Conservation (phyloP, 768 basidiomycete genomes). For the Pluteus cervinus region DNA sequence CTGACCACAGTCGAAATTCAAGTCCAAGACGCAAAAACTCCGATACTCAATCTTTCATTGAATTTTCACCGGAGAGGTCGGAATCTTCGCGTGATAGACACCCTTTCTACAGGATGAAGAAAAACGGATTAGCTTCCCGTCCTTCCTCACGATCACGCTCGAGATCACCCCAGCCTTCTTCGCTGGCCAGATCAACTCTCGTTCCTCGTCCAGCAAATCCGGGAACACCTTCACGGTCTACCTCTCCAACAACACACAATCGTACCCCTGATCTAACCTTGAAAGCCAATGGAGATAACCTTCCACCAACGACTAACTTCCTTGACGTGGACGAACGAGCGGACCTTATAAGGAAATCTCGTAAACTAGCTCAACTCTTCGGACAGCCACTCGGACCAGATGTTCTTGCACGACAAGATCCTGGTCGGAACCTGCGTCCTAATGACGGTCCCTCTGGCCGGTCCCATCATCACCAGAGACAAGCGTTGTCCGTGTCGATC, state of each 20-base stretch:
- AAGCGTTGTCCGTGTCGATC: constrained; percentile 15
- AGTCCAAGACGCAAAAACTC: background rate
- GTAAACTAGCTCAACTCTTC: constrained; percentile 78
- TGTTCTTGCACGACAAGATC: constrained; percentile 25
- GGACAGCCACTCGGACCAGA: constrained; percentile 58
- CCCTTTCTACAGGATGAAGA: too few relatives aligned
- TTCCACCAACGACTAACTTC: constrained; percentile 64
- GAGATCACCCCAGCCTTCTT: constrained; percentile 7
- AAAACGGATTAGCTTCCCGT: constrained; percentile 3
- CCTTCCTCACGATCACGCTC: constrained; percentile 9
- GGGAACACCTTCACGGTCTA: too few relatives aligned
- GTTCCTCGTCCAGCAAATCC: constrained; percentile 10
- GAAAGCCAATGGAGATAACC: constrained; percentile 7
- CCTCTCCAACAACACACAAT: too few relatives aligned
- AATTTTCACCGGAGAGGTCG: constrained; percentile 21
- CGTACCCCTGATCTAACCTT: too few relatives aligned
- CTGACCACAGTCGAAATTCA: too few relatives aligned
- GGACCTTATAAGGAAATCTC: constrained; percentile 64
- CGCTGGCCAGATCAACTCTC: background rate
- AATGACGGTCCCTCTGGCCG: too few relatives aligned
- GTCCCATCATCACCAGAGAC: constrained; percentile 6
- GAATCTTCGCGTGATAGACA: too few relatives aligned
- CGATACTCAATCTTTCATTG: constrained; percentile 27
- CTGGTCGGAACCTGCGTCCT: too few relatives aligned
- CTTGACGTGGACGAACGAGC: constrained; percentile 61